Base-by-base conservation (phyloP, 2,329 filamentous ascomycete genomes). In the Pseudonectria foliicola region DNA sequence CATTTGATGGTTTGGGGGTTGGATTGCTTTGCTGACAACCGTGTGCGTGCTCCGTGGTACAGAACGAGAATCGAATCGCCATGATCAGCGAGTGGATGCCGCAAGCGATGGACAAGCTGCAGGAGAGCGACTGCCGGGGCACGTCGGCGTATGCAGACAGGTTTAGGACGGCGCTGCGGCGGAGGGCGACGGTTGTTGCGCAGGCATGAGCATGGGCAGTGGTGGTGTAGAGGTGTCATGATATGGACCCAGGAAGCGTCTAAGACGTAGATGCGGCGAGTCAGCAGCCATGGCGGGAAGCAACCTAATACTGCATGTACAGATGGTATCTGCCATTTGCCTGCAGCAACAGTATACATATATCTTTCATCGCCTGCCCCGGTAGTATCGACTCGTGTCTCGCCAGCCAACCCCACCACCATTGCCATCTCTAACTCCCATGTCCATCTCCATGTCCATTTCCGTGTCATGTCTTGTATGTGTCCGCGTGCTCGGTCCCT, bases 61-160 rank as follows among this genome's bases (percentile, higher is more conserved):
- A 77, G 63, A 79, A 80, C 46, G 67, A 74, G 37, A 75, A 75
- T 38, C 66, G 83, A 14, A 72, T 84, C 38, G 66, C 75, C 49
- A 79, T 79, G 57, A 83, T 87, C 34, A 55, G 64, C 35, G 70
- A 77, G 44, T 86, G 75, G 73, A 50, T 81, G 55, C 70, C 74
- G 0, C 57, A 71, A 43, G 77, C 77, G 3, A 46, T 76, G 46
- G 64, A 73, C 27, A 77, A 71, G 57, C 62, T 68, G 42, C 51
- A 59, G 13, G 56, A 66, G 38, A 79, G 73, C 53, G 71, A 74
- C 36, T 81, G 77, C 45, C 54, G 53, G 33, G 67, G 67, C 18
- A 75, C 70, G 3, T 55, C 66, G 16, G 60, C 62, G 4, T 77
- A 74, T 56, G 74, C 73, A 3, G 64, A 71, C 30, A 53, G 63